phyloP scores from a whole-genome alignment of 73 alveolate species.

The Paramecium octaurelia region DNA sequence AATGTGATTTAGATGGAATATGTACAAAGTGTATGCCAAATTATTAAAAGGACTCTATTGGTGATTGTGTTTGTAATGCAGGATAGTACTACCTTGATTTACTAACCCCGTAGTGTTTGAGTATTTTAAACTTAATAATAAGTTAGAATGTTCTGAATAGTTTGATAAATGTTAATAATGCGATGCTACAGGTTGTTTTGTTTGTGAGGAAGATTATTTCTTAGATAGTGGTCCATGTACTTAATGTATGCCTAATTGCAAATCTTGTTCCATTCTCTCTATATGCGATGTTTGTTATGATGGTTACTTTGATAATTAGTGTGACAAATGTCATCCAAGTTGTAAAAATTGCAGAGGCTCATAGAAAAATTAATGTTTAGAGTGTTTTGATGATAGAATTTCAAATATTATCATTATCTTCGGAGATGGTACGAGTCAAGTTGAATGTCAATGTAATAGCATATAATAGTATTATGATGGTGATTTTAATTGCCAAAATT shows the following conservation, averaged over 20 bases:
- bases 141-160: not conserved
- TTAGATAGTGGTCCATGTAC: not conserved
- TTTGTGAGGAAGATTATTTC: not conserved
- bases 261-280: not conserved
- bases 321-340: not conserved
- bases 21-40: not conserved
- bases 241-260: not conserved
- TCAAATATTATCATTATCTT: not conserved
- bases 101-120: not conserved
- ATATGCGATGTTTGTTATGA: not conserved
- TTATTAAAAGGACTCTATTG: not conserved
- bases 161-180: not conserved
- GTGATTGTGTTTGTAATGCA: not conserved
- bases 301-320: not conserved
- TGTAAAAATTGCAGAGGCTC: not conserved
- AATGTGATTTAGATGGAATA: not conserved
- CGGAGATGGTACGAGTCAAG: not conserved
- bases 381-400: not conserved
- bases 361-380: not conserved
- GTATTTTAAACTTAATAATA: not conserved
- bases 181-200: not conserved
- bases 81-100: not conserved
- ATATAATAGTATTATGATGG: not conserved
- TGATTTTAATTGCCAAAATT: not conserved
- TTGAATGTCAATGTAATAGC: not conserved